Base-by-base conservation (phyloP, 2,329 filamentous ascomycete species). In the Monosporascus sp. region DNA sequence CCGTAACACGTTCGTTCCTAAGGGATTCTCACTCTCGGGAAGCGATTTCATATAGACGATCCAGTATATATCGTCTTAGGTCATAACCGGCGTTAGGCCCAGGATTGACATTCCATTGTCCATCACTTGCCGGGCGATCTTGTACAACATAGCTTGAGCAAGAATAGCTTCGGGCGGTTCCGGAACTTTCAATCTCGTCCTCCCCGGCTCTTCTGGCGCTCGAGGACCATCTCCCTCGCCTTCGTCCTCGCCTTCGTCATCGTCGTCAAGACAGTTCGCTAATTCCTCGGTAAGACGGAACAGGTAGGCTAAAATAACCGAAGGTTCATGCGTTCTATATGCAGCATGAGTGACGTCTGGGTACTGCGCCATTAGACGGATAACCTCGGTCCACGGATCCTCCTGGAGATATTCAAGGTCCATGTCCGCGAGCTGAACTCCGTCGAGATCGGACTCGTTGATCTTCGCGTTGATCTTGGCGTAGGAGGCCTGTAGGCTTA, bases 401-500 rank as follows among this genome's bases (percentile, higher is more conserved):
- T 57, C 56, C 34, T 59, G 52, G 4, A 62, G 22, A 19, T 52
- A 34, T 0, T 52, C 43, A 34, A 58, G 11, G 78, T 78, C 49
- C 20, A 88, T 86, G 14, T 72, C 74, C 11, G 75, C 73, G 31
- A 93, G 76, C 9, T 88, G 82, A 50, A 81, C 78, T 6, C 76
- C 71, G 2, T 74, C 70, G 31, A 87, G 73, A 8, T 69, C 73
- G 1, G 80, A 80, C 64, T 77, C 78, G 62, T 82, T 79, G 63
- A 78, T 77, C 63, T 87, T 88, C 6, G 82, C 84, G 69, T 77
- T 81, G 43, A 92, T 79, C 62, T 87, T 86, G 36, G 87, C 86
- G 66, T 91, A 87, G 4, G 89, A 89, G 66, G 92, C 91, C 75
- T 95, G 90, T 44, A 95, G 80, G 69, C 92, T 92, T 14, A 89